Evolutionary conservation across 2,329 filamentous ascomycete species (phyloP).

Genomic region (Cadophora malorum): DNA sequence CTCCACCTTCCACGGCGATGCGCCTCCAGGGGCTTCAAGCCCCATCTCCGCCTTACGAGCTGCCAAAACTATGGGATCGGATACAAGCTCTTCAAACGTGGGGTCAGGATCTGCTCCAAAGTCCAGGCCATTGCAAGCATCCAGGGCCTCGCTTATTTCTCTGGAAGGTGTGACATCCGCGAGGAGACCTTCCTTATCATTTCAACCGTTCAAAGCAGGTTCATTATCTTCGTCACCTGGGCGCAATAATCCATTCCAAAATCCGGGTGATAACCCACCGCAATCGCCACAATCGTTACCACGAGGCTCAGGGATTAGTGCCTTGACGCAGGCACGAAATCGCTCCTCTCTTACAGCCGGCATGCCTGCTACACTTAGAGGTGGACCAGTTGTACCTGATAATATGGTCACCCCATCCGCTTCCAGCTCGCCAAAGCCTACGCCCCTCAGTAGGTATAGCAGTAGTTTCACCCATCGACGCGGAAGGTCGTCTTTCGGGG

Average conservation of each 20-base stretch:
- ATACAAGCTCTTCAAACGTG: conserved; percentile 62
- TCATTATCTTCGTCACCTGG: conserved; percentile 88
- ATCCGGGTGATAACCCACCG: conserved; percentile 47
- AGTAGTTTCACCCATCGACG: conserved; percentile 92
- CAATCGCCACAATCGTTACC: conserved; percentile 61
- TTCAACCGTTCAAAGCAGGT: conserved; percentile 95
- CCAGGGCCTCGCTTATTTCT: conserved; percentile 47
- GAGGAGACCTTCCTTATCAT: conserved; percentile 83
- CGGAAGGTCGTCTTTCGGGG: conserved; percentile 77
- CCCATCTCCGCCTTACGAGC: conserved; percentile 84
- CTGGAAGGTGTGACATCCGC: conserved; percentile 58
- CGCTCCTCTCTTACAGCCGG: conserved; percentile 76
- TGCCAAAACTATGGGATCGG: conserved; percentile 65
- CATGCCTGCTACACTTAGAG: conserved; percentile 75
- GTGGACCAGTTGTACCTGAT: conserved; percentile 67
- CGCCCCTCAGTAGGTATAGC: conserved; percentile 82
- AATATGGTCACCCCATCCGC: conserved; percentile 68
- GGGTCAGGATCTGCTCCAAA: conserved; percentile 58
- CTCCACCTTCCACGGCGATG: conserved; percentile 87
- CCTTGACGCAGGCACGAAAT: conserved; percentile 66
- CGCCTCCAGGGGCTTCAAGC: conserved; percentile 78
- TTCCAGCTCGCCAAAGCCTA: conserved; percentile 79
- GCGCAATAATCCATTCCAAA: conserved; percentile 42
- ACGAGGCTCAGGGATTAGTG: conserved; percentile 55
- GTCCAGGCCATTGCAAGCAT: conserved; percentile 42